phyloP scores from a whole-genome alignment of 78 protist genomes.

The Isochrysis galbana region DNA sequence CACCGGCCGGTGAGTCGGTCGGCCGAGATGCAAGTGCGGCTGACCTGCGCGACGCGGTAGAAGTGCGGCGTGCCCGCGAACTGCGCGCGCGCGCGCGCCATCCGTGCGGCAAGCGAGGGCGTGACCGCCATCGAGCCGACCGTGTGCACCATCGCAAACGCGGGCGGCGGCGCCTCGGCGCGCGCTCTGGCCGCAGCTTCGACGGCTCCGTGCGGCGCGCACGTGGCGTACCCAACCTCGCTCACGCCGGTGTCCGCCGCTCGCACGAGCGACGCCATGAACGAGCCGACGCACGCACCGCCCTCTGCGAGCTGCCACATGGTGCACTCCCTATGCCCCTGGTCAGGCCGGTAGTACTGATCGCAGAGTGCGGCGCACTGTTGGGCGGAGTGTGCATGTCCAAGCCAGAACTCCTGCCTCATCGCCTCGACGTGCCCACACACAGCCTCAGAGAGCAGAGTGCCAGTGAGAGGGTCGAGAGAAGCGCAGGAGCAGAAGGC shows the following conservation, averaged over 20 bases:
- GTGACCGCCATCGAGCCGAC: not conserved
- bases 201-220: not conserved
- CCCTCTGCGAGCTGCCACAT: not conserved
- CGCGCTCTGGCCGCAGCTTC: not conserved
- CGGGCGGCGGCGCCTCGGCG: not conserved
- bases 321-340: not conserved
- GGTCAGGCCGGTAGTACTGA: not conserved
- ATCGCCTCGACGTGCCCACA: not conserved
- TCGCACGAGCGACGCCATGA: not conserved
- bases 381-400: not conserved
- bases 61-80: not conserved
- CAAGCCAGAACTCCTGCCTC: not conserved
- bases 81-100: not conserved
- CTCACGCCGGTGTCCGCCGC: not conserved
- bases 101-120: not conserved
- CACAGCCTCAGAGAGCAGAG: not conserved
- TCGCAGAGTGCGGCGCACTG: not conserved
- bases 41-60: not conserved
- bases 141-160: not conserved
- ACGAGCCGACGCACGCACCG: not conserved
- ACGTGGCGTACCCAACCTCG: not conserved
- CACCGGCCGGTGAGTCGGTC: not conserved
- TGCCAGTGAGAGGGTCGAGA: not conserved
- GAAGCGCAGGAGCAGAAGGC: not conserved
- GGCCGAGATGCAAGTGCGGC: not conserved